Evolutionary conservation across 2,329 filamentous ascomycete genomes (phyloP).

Genomic region (Monosporascus sp.): DNA sequence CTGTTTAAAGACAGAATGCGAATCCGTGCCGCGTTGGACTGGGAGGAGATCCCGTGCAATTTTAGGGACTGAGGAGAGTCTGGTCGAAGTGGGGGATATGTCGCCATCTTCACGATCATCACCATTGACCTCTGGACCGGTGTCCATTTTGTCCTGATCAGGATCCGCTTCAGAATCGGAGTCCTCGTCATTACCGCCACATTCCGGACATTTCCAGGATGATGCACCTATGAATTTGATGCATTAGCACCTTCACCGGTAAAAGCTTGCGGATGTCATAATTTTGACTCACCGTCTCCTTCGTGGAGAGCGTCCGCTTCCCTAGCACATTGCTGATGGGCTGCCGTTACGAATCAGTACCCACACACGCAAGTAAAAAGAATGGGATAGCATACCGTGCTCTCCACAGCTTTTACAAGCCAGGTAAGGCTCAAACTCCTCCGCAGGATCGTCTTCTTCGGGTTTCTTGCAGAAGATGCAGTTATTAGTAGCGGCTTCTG

Average conservation of each 20-base stretch:
- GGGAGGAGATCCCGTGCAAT: constrained; percentile 68
- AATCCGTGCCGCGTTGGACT: constrained; percentile 59
- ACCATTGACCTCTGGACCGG: constrained; percentile 23
- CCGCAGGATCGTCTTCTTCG: constrained; percentile 41
- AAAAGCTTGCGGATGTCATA: constrained; percentile 1
- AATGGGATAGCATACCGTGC: constrained; percentile 59
- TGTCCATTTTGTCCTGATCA: constrained; percentile 17
- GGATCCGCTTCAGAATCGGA: constrained; percentile 26
- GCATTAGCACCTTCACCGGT: constrained; percentile 1
- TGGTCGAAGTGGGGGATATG: constrained; percentile 33
- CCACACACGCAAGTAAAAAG: constrained; percentile 14
- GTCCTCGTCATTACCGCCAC: constrained; percentile 26
- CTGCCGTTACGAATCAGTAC: constrained; percentile 51
- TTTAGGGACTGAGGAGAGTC: constrained; percentile 58
- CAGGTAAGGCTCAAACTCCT: constrained; percentile 76
- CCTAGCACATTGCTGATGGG: constrained; percentile 85
- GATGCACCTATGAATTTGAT: constrained; percentile 31
- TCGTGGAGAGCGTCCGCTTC: constrained; percentile 58
- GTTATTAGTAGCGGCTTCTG: constrained; percentile 19
- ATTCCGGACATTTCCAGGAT: constrained; percentile 49
- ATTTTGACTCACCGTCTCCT: constrained; percentile 54
- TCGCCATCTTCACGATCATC: constrained; percentile 28
- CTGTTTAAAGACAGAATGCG: constrained; percentile 73
- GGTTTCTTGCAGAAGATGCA: constrained; percentile 28
- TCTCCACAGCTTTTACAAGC: constrained; percentile 74